phyloP scores from a whole-genome alignment of 352 stramenopile genomes.

The Pythium volutum region DNA sequence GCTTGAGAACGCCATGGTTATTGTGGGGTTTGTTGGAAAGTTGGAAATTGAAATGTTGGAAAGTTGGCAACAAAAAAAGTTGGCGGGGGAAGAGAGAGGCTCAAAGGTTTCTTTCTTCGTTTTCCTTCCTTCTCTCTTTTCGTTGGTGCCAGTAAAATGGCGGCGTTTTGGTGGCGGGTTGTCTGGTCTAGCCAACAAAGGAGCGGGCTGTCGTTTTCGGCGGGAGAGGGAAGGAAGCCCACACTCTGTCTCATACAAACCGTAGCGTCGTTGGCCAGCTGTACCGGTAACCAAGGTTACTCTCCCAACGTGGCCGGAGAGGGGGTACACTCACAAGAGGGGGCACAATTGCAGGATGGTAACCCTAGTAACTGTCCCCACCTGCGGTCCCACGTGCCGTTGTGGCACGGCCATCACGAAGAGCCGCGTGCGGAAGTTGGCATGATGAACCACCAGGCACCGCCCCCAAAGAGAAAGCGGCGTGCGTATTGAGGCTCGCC shows the following conservation, averaged over 20 bases:
- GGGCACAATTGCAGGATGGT: no score
- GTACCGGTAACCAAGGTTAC: no score
- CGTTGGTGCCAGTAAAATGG: not conserved
- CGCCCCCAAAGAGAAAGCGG: not conserved
- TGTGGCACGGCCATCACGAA: constrained; percentile 10
- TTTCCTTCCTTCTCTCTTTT: constrained; percentile 7
- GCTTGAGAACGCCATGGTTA: constrained; percentile 41
- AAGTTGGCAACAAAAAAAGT: no score
- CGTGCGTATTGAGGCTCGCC: not conserved
- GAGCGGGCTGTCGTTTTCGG: not conserved
- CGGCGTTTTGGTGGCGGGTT: constrained; percentile 6
- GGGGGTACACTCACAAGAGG: no score
- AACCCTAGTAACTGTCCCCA: not conserved
- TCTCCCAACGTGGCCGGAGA: no score
- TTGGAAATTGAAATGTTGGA: not conserved
- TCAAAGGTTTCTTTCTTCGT: constrained; percentile 3
- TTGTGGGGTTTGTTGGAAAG: constrained; percentile 20
- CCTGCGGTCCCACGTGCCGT: not conserved
- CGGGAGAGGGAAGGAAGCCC: not conserved
- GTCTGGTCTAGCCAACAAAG: not conserved
- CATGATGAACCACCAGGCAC: constrained; percentile 9
- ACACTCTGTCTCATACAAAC: constrained; percentile 10
- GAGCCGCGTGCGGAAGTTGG: constrained; percentile 9
- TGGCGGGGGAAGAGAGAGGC: no score
- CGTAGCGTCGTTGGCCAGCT: not conserved